A percentile compares a stretch with the other conserved stretches of the same genome.
Conservation (phyloP, 2,329 filamentous ascomycete species). For the Epichloe sibirici region DNA sequence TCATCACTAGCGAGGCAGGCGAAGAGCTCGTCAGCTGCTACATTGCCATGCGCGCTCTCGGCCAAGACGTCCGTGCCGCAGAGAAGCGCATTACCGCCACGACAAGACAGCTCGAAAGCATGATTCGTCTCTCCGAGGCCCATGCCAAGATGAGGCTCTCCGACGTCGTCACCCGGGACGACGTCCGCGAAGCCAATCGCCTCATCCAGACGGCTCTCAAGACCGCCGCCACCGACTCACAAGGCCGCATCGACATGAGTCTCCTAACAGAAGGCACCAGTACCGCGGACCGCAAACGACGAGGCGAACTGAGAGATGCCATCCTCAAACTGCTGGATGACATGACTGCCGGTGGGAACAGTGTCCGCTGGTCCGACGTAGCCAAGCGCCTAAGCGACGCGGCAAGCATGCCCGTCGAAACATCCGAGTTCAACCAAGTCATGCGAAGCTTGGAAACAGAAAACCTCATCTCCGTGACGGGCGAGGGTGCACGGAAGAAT, state of each 20-base stretch:
- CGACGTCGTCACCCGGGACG: conserved; percentile 59
- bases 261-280: conserved; percentile 90
- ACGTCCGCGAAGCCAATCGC: conserved; percentile 83
- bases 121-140: conserved; percentile 93
- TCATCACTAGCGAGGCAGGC: conserved; percentile 68
- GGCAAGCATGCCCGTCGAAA: conserved; percentile 59
- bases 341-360: conserved; percentile 53
- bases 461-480: conserved; percentile 65
- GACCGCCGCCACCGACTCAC: conserved; percentile 87
- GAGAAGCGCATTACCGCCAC: conserved; percentile 97
- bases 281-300: conserved; percentile 70
- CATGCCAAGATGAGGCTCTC: conserved; percentile 96
- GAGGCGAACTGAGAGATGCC: conserved; percentile 73
- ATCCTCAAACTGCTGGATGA: conserved; percentile 69
- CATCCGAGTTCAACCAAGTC: conserved; percentile 70
- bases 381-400: conserved; percentile 60
- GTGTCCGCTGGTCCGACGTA: conserved; percentile 69
- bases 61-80: conserved; percentile 71
- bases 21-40: conserved; percentile 77
- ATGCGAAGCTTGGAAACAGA: conserved; percentile 74
- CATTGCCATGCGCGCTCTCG: conserved; percentile 88
- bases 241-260: conserved; percentile 94
- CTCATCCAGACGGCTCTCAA: conserved; percentile 91
- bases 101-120: conserved; percentile 89
- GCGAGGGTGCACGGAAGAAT: conserved; percentile 72